Base-by-base conservation (phyloP, 768 basidiomycete species). In the Naganishia antarctica region DNA sequence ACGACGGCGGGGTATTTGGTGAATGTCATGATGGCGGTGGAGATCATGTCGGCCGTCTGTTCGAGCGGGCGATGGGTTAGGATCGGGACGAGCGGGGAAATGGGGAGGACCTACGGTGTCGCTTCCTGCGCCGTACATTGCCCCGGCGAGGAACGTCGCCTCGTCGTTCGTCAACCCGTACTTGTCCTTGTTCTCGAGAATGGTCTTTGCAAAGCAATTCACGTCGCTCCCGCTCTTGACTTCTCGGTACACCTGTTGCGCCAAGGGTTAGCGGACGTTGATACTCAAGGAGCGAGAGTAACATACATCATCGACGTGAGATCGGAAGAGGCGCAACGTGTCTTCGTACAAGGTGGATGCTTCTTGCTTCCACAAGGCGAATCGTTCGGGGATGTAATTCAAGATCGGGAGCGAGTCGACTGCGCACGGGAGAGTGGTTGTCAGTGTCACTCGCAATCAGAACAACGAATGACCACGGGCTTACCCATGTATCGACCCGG, bases 81-180 rank as follows among this genome's bases (percentile, higher is more conserved):
- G 3, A 28, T 41, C 15, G 6, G 15, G 26, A 43, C 7, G 16
- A 43, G 34, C 12, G 15, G n/a, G 41, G 44, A 6, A 26, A 44
- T 7, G 15, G 1, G 41, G 3, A 12, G 18, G 37, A 71, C 77
- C 41, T 60, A 79, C 80, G 15, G 85, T 86, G 67, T 86, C 86
- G 0, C 83, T 82, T 15, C 86, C 86, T 34, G 85, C 85, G 26
- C 86, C 86, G 65, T 85, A 87, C 75, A 87, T 83, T 41, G 81
- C 81, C 0, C 86, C 86, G 0, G 83, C 83, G 26, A 87, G 81
- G 71, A 86, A 87, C 0, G 85, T 82, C 28, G 82, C 81, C 69
- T 87, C 85, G 60, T 82, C 78, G 60, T 83, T 79, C 2, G 84
- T 81, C 11, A 86, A 80, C 12, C 81, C 82, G 49, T 84, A 81